Evolutionary conservation across 1,139 yeast genomes (phyloP).

Genomic region (Saccharomyces hybrid): DNA sequence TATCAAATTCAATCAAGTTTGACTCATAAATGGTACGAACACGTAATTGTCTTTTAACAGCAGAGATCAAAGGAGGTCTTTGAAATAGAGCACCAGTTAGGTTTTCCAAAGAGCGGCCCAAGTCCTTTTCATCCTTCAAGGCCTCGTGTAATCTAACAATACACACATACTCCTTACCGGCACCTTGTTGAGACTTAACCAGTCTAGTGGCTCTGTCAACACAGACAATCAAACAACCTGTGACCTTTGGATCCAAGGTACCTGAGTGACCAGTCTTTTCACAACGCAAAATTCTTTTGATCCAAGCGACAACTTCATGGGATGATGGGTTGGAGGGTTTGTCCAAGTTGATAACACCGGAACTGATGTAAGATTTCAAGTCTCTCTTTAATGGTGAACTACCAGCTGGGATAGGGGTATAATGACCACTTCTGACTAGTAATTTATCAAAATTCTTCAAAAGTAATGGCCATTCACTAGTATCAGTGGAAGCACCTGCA

Average conservation of each 20-base stretch:
- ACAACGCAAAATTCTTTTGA: conserved; percentile 86
- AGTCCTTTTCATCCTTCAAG: conserved; percentile 80
- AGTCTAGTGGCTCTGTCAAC: conserved; percentile 95
- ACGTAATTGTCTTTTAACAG: conserved; percentile 97
- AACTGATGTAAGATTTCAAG: conserved; percentile 75
- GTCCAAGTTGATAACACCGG: conserved; percentile 95
- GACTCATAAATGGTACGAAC: conserved; percentile 97
- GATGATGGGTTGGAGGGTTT: conserved; percentile 97
- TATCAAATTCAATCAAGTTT: conserved; percentile 89
- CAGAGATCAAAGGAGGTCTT: conserved; percentile 97
- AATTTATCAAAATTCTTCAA: conserved; percentile 90
- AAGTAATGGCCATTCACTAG: conserved; percentile 92
- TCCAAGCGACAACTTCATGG: conserved; percentile 99
- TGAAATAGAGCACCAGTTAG: conserved; percentile 97
- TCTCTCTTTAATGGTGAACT: conserved; percentile 93
- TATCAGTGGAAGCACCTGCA: conserved; percentile 69
- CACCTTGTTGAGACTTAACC: conserved; percentile 98
- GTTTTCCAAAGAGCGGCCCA: conserved; percentile 86
- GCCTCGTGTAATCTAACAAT: conserved; percentile 93
- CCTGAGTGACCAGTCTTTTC: conserved; percentile 99
- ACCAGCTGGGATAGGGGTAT: conserved; percentile 94
- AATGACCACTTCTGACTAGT: conserved; percentile 90
- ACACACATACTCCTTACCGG: conserved; percentile 99
- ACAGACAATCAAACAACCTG: conserved; percentile 96
- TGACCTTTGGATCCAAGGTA: conserved; percentile 97